These are phyloP conservation scores for Cladosporium halotolerans DNA, from an alignment of 2,329 filamentous ascomycete species.

Conservation along the genomic window DNA sequence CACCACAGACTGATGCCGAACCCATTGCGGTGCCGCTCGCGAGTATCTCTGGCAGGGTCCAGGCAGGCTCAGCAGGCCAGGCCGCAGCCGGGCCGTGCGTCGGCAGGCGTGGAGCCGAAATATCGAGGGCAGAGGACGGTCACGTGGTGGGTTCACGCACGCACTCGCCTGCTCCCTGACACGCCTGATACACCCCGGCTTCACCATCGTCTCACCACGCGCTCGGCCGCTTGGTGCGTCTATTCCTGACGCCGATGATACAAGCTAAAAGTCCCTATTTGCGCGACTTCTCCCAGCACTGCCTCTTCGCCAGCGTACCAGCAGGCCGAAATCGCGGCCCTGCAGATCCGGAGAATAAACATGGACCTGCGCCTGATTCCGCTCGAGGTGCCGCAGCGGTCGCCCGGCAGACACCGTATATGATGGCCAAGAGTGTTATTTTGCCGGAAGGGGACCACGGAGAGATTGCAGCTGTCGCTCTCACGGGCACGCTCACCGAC, in stretches of 20 bases:
- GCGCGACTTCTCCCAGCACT: background rate
- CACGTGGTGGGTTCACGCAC: no score
- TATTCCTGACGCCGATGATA: slow-evolving; percentile 2
- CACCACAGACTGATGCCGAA: no score
- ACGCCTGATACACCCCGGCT: background rate
- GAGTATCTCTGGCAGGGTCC: no score
- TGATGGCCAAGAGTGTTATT: background rate
- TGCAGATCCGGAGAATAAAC: slow-evolving; percentile 1
- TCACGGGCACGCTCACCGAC: background rate
- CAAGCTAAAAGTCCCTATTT: background rate
- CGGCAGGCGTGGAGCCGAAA: no score
- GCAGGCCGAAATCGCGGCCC: background rate
- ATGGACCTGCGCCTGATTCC: background rate
- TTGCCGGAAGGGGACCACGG: background rate
- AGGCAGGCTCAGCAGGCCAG: no score
- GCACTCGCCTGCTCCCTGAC: background rate
- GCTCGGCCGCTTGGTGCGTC: background rate
- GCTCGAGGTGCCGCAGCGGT: background rate
- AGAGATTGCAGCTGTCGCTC: background rate
- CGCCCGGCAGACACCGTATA: background rate
- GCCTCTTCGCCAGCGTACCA: no score
- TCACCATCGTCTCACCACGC: slow-evolving; percentile 8
- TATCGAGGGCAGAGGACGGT: no score
- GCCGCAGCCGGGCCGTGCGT: no score
- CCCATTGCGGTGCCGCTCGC: no score